Conservation (phyloP, 2,329 filamentous ascomycete genomes). For the Orbilia quercus region DNA sequence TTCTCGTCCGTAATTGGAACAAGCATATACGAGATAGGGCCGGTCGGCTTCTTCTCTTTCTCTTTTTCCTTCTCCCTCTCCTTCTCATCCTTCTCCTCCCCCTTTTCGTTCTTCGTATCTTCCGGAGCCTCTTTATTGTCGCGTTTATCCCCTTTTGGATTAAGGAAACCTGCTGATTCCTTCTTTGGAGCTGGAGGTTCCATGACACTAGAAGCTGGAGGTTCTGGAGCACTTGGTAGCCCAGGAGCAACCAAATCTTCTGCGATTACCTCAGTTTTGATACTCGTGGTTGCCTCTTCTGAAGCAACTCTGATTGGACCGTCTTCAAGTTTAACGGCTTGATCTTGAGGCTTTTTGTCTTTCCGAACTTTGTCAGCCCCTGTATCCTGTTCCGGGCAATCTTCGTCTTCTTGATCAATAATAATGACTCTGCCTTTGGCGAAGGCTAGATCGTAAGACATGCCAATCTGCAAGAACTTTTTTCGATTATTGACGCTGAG, state of each 20-base stretch:
- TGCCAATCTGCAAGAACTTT: conserved; percentile 77
- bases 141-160: conserved; percentile 7
- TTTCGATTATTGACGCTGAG: conserved; percentile 69
- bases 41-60: conserved; percentile 51
- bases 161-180: neutral
- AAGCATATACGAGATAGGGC: conserved; percentile 32
- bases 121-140: conserved; percentile 7
- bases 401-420: conserved; percentile 62
- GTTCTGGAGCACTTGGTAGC: conserved; percentile 29
- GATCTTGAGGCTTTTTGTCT: conserved; percentile 62
- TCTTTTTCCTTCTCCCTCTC: conserved; percentile 58
- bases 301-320: conserved; percentile 58
- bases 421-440: conserved; percentile 70
- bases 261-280: conserved; percentile 5
- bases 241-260: neutral
- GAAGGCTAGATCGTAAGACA: conserved; percentile 77
- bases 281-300: conserved; percentile 48
- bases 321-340: conserved; percentile 30
- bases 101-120: conserved; percentile 3
- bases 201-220: conserved; percentile 19
- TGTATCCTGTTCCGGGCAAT: conserved; percentile 65
- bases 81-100: conserved; percentile 43
- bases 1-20: conserved; percentile 57
- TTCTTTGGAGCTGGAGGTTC: conserved; percentile 37
- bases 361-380: conserved; percentile 63